These are phyloP conservation scores for Hemisphaericaspora lyxosophila DNA, from an alignment of 1,139 yeast species.

Conservation along the genomic window DNA sequence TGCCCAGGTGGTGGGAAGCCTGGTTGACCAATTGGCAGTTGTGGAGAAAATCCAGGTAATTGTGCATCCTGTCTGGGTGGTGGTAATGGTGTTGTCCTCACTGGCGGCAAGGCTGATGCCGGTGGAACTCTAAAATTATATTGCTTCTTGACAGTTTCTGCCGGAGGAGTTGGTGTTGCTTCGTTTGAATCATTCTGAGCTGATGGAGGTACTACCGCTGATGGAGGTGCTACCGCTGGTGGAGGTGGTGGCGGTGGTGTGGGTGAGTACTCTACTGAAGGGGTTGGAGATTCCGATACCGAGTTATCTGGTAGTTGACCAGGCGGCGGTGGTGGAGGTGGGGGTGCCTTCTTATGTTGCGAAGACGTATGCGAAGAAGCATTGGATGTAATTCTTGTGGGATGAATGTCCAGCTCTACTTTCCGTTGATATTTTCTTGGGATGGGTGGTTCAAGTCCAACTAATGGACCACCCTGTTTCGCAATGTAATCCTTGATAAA, in stretches of 20 bases:
- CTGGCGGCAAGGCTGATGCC: constrained; percentile 26
- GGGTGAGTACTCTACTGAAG: constrained; percentile 11
- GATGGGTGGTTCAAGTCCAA: constrained; percentile 82
- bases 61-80: constrained; percentile 10
- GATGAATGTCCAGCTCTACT: constrained; percentile 13
- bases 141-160: constrained; percentile 4
- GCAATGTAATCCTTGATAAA: constrained; percentile 77
- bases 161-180: neutral
- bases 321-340: constrained; percentile 46
- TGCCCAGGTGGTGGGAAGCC: constrained; percentile 16
- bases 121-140: constrained; percentile 28
- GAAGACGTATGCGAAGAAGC: constrained; percentile 16
- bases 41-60: constrained; percentile 8
- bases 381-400: constrained; percentile 12
- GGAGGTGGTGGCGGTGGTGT: constrained; percentile 15
- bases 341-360: constrained; percentile 42
- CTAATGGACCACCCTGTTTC: constrained; percentile 80
- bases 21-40: constrained; percentile 6
- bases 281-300: constrained; percentile 7
- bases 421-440: constrained; percentile 56
- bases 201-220: constrained; percentile 12
- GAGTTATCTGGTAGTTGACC: constrained; percentile 31
- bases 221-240: constrained; percentile 8
- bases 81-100: constrained; percentile 32
- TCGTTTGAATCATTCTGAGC: constrained; percentile 5